Evolutionary conservation across 768 basidiomycete genomes (phyloP).

Genomic region (Lentinus tigrinus): DNA sequence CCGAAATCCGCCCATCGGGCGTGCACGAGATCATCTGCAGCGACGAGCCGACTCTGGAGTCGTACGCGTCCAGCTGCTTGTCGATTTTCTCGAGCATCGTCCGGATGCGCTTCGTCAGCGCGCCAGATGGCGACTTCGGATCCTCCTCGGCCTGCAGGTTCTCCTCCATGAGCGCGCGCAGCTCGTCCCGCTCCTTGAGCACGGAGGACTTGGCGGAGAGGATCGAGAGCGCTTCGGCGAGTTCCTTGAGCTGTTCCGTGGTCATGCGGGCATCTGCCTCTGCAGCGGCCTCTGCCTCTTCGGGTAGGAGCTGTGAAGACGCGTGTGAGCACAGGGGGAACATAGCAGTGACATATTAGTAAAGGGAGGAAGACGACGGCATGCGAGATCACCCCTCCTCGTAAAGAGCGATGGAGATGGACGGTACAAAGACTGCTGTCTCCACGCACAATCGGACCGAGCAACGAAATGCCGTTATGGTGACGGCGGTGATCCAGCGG

Average conservation of each 20-base stretch:
- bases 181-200: conserved; percentile 92
- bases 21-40: conserved; percentile 86
- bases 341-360: neutral
- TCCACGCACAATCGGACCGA: no score
- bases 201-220: conserved; percentile 93
- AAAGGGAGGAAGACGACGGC: no score
- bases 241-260: conserved; percentile 90
- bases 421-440: no score
- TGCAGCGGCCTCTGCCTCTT: conserved; percentile 49
- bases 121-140: conserved; percentile 77
- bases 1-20: conserved; percentile 84
- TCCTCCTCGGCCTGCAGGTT: conserved; percentile 89
- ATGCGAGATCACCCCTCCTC: no score
- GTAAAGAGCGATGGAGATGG: no score
- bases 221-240: conserved; percentile 87
- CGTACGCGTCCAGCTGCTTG: conserved; percentile 87
- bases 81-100: conserved; percentile 96
- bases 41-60: conserved; percentile 79
- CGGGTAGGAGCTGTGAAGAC: conserved; percentile 55
- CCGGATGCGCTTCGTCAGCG: conserved; percentile 94
- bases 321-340: neutral
- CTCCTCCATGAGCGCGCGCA: conserved; percentile 90
- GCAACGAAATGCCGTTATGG: no score
- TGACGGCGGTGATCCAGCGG: no score
- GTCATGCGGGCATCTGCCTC: conserved; percentile 84